Base-by-base conservation (phyloP, 176 grass and related monocot species). In the Oryza coarctata region DNA sequence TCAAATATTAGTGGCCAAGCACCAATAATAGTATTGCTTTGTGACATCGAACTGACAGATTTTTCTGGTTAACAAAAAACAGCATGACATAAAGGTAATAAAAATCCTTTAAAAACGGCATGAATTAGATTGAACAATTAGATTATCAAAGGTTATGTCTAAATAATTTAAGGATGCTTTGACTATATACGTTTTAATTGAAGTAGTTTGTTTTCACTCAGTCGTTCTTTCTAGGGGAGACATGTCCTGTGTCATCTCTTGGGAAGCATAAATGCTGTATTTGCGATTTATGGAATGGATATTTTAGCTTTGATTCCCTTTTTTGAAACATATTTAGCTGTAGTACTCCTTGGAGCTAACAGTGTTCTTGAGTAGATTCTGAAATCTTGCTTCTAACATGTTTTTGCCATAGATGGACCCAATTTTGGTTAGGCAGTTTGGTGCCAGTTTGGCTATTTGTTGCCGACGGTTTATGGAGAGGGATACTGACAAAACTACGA, bases 361-460 rank as follows among this genome's bases (percentile, higher is more conserved):
- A 2, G 49, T 52, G 49, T 52, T 20, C 17, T 52, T 22, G 15
- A 52, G 49, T 52, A 20, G 52, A 58, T 58, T 22, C 3, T 58
- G 52, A 22, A n/a, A 10, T 58, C 52, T 58, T 58, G 52, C 6
- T 58, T 58, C 25, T 86, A 73, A 66, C 57, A 77, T 12, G 49
- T 52, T 52, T 52, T 52, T 33, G 64, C 22, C 61, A 72, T 3
- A 23, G 57, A 61, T 44, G 40, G 69, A 31, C 13, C 52, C 38
- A 70, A 26, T 20, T 77, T 57, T 60, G 57, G 58, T 79, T 13
- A 29, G 63, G 70, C 47, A 43, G 29, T 79, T 65, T 0, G 40
- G 31, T 83, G 44, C 41, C 33, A 43, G 28, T 80, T 75, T 81
- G 65, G 28, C 67, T 77, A 65, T 77, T 70, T 83, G 71, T 65